Conservation (phyloP, 202 grass and related monocot genomes). For the Hordeum pubiflorum region DNA sequence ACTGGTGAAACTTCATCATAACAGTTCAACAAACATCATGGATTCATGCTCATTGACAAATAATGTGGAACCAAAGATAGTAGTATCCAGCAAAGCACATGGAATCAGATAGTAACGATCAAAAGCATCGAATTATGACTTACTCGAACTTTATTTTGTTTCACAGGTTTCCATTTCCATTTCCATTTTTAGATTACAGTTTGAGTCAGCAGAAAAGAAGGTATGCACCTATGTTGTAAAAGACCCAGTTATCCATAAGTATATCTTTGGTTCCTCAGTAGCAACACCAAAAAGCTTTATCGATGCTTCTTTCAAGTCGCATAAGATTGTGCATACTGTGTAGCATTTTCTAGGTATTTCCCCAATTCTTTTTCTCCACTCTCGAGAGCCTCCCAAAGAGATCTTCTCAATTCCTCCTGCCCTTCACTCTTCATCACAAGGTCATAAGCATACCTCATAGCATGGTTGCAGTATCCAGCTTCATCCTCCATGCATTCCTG, state of each 20-base stretch:
- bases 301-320: constrained; percentile 35
- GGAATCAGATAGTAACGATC: not conserved
- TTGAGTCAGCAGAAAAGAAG: constrained; percentile 3
- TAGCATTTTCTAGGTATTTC: constrained; percentile 48
- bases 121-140: not conserved
- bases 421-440: constrained; percentile 72
- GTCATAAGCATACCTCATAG: constrained; percentile 74
- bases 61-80: not conserved
- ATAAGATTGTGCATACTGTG: constrained; percentile 41
- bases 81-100: constrained; percentile 4
- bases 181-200: constrained; percentile 33
- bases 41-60: not conserved
- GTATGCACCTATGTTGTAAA: constrained; percentile 8
- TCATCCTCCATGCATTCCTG: constrained; percentile 54
- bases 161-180: not conserved
- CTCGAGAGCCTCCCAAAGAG: constrained; percentile 53
- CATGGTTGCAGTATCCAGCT: constrained; percentile 57
- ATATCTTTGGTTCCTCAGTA: constrained; percentile 16
- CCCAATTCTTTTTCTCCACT: constrained; percentile 53
- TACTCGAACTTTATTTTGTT: constrained; percentile 22
- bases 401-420: constrained; percentile 55
- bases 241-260: not conserved
- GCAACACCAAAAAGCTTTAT: not conserved
- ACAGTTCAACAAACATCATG: not conserved
- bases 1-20: not conserved